Percentiles rank a stretch among this genome's conserved stretches.
These are phyloP conservation scores for Lepiota venenata DNA, from an alignment of 768 basidiomycete species.

Conservation along the genomic window DNA sequence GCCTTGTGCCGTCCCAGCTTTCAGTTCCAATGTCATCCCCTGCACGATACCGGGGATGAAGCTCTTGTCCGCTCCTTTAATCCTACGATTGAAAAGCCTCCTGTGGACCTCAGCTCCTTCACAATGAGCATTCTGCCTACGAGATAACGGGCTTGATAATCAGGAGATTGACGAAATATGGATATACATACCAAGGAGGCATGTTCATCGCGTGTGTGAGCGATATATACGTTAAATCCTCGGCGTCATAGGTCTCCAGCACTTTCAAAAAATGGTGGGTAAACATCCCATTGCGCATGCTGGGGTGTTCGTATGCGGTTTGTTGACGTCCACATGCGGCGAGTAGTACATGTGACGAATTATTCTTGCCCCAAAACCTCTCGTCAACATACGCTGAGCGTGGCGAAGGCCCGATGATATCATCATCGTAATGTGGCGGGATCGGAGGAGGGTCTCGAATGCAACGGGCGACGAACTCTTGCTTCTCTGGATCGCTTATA, in stretches of 20 bases:
- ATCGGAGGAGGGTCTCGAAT: constrained; percentile 25
- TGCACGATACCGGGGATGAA: constrained; percentile 22
- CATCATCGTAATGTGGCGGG: constrained; percentile 21
- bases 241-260: constrained; percentile 18
- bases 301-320: constrained; percentile 27
- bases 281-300: constrained; percentile 26
- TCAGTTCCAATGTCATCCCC: constrained; percentile 9
- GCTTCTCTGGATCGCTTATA: background rate
- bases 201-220: constrained; percentile 29
- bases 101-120: constrained; percentile 29
- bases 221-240: constrained; percentile 27
- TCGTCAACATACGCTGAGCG: constrained; percentile 14
- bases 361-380: constrained; percentile 23
- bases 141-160: too few relatives aligned
- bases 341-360: constrained; percentile 38
- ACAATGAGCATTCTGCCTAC: constrained; percentile 33
- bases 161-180: background rate
- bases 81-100: constrained; percentile 28
- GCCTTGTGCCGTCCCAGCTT: constrained; percentile 31
- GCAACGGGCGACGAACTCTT: constrained; percentile 19
- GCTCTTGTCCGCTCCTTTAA: constrained; percentile 22
- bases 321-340: constrained; percentile 38
- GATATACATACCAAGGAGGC: constrained; percentile 21
- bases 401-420: constrained; percentile 16
- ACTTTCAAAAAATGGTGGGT: constrained; percentile 27